A percentile compares a stretch with the other conserved stretches of the same genome.
These are phyloP conservation scores for Coemansia sp. DNA, from an alignment of 192 early-diverging fungal species.

Conservation along the genomic window DNA sequence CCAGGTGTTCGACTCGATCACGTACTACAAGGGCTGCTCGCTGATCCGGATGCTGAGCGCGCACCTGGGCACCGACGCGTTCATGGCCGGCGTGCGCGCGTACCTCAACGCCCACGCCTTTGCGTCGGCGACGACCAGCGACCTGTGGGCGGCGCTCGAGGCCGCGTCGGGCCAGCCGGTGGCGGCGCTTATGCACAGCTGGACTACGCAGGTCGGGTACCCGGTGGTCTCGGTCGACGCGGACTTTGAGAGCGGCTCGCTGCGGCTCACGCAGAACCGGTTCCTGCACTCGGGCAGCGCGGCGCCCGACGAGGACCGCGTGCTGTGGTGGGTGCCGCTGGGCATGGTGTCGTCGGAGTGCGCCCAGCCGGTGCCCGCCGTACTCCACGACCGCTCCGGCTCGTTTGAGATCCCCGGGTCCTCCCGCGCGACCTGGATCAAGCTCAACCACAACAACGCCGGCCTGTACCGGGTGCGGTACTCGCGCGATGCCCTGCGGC, in stretches of 20 bases:
- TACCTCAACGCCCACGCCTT: constrained; percentile 75
- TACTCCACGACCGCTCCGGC: constrained; percentile 50
- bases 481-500: constrained; percentile 56
- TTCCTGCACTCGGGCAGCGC: constrained; percentile 68
- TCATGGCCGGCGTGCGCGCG: constrained; percentile 59
- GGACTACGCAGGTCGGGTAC: constrained; percentile 73
- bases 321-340: constrained; percentile 72
- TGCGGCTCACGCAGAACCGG: constrained; percentile 65
- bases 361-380: constrained; percentile 1
- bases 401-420: constrained; percentile 25
- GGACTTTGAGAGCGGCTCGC: constrained; percentile 55
- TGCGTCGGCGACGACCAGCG: constrained; percentile 72
- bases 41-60: constrained; percentile 83
- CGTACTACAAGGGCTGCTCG: constrained; percentile 81
- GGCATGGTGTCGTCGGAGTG: constrained; percentile 22
- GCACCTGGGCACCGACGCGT: constrained; percentile 58
- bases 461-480: constrained; percentile 90
- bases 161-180: constrained; percentile 70
- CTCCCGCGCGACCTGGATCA: constrained; percentile 64
- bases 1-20: constrained; percentile 88
- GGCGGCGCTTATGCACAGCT: constrained; percentile 69
- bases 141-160: constrained; percentile 74
- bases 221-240: constrained; percentile 67
- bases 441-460: constrained; percentile 82
- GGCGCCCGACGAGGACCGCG: constrained; percentile 64